Conservation (phyloP, 768 basidiomycete species). For the Macrolepiota fuliginosa region DNA sequence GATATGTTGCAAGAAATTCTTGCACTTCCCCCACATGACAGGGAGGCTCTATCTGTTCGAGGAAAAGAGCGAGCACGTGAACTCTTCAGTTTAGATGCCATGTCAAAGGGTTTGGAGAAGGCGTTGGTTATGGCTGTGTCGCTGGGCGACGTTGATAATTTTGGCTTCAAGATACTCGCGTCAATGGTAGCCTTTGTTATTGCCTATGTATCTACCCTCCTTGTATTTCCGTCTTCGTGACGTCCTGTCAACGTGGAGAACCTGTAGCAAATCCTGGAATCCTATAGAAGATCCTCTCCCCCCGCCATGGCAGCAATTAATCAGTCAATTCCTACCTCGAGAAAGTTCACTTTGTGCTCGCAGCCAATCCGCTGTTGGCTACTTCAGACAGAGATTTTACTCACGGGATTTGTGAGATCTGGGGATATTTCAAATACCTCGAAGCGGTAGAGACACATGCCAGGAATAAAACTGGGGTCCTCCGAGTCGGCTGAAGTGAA, state of each 20-base stretch:
- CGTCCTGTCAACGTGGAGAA: background rate
- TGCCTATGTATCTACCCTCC: conserved; percentile 22
- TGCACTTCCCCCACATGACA: conserved; percentile 35
- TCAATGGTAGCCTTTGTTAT: conserved; percentile 30
- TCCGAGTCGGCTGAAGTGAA: no score
- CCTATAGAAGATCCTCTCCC: background rate
- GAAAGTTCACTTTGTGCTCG: background rate
- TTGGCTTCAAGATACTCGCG: conserved; percentile 20
- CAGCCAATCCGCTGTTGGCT: no score
- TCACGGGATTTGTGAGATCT: no score
- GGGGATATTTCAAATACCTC: no score
- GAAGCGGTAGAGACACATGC: no score
- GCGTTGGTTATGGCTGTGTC: conserved; percentile 51
- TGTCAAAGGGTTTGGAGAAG: conserved; percentile 58
- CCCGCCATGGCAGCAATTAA: background rate
- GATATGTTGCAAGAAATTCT: conserved; percentile 62
- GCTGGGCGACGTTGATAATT: conserved; percentile 43
- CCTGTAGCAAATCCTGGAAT: background rate
- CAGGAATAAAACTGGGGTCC: no score
- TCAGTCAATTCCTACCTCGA: background rate
- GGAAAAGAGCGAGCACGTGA: conserved; percentile 60
- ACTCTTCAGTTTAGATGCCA: conserved; percentile 75
- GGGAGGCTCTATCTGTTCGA: conserved; percentile 46
- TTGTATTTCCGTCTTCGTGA: background rate
- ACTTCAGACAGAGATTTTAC: no score